phyloP scores from a whole-genome alignment of 2,329 filamentous ascomycete species.

The Venturia oleaginea region DNA sequence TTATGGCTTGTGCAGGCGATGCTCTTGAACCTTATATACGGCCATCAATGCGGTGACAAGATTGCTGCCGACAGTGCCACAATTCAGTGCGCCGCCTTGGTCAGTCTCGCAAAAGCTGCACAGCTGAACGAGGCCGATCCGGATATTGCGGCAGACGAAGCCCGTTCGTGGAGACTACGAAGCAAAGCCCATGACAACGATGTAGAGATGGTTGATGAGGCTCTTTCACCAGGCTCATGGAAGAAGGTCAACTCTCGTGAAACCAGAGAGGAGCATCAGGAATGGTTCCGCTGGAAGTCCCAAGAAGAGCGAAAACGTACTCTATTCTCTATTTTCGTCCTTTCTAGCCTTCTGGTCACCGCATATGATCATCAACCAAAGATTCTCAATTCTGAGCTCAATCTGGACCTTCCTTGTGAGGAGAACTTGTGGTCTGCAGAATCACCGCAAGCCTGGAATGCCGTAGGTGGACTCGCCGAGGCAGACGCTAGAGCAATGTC shows the following conservation, averaged over 20 bases:
- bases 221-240: conserved; percentile 18
- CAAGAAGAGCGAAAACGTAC: conserved; percentile 88
- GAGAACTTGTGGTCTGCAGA: conserved; percentile 85
- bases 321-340: conserved; percentile 79
- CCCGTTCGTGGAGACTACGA: conserved; percentile 14
- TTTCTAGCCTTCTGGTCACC: conserved; percentile 84
- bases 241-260: conserved; percentile 36
- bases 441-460: conserved; percentile 69
- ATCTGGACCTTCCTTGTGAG: conserved; percentile 81
- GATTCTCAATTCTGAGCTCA: conserved; percentile 88
- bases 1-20: conserved; percentile 96
- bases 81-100: conserved; percentile 82
- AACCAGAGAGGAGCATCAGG: conserved; percentile 48
- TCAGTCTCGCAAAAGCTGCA: conserved; percentile 85
- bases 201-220: conserved; percentile 46
- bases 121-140: conserved; percentile 53
- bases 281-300: conserved; percentile 85
- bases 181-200: conserved; percentile 34
- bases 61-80: conserved; percentile 83
- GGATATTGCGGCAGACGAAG: conserved; percentile 16
- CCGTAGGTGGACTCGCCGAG: conserved; percentile 61
- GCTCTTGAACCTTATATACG: conserved; percentile 92
- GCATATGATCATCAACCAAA: conserved; percentile 89
- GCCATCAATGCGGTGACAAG: conserved; percentile 89
- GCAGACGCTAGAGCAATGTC: conserved; percentile 63